Conservation (phyloP, 495 filamentous ascomycete genomes). For the Penicillium bovifimosum region DNA sequence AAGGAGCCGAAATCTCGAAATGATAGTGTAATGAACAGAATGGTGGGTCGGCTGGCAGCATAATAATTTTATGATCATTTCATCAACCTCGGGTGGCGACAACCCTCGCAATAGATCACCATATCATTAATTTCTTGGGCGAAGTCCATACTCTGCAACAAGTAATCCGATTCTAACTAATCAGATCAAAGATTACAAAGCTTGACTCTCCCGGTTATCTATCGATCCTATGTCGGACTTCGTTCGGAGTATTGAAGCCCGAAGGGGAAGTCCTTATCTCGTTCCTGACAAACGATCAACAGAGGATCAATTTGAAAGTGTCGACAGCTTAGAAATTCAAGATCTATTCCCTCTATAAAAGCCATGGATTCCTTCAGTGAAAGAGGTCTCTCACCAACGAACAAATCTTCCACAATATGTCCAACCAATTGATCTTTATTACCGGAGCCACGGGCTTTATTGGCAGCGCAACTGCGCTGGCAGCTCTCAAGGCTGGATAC, state of each 20-base stretch:
- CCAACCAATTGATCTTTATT: slow-evolving; percentile 34
- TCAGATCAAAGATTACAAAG: too few relatives aligned
- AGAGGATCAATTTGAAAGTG: too few relatives aligned
- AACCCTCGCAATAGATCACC: not conserved
- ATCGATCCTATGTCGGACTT: too few relatives aligned
- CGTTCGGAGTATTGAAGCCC: too few relatives aligned
- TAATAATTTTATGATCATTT: not conserved
- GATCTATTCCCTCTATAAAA: not conserved
- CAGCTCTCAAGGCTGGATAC: slow-evolving; percentile 38
- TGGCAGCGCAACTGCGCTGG: slow-evolving; percentile 30
- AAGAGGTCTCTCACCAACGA: not conserved
- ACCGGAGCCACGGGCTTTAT: slow-evolving; percentile 44
- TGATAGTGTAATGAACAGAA: not conserved
- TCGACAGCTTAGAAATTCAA: too few relatives aligned
- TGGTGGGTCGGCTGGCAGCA: not conserved
- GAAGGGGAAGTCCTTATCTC: too few relatives aligned
- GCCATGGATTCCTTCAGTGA: not conserved
- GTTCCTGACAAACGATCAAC: too few relatives aligned
- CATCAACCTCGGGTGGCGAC: not conserved
- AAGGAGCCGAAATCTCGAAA: not conserved
- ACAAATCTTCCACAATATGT: slow-evolving; percentile 12
- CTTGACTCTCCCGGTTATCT: too few relatives aligned
- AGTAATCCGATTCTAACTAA: too few relatives aligned
- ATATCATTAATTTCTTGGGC: not conserved
- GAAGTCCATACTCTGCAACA: too few relatives aligned